Percentiles rank a stretch among this genome's conserved stretches.
phyloP scores from a whole-genome alignment of 257 asterid genomes.

The Primulina huaijiensis region DNA sequence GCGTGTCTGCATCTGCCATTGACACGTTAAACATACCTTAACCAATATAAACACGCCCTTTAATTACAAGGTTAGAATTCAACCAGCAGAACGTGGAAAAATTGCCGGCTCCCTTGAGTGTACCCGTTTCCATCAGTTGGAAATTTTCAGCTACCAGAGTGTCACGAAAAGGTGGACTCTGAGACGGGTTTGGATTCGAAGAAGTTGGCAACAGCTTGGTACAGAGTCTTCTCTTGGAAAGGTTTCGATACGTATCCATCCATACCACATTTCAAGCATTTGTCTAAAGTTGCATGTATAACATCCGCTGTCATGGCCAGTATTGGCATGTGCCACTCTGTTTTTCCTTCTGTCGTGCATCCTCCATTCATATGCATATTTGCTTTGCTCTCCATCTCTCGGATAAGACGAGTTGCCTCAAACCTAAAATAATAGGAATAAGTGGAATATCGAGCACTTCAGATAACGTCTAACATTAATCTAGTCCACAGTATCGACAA shows the following conservation, averaged over 20 bases:
- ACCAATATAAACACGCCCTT: neutral
- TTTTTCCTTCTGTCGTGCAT: slow-evolving; percentile 20
- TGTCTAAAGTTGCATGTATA: slow-evolving; percentile 72
- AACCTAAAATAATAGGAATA: slow-evolving; percentile 44
- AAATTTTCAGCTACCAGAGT: neutral
- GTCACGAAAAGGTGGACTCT: slow-evolving; percentile 12
- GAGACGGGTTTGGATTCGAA: slow-evolving; percentile 42
- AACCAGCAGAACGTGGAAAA: slow-evolving; percentile 43
- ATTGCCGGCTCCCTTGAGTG: slow-evolving; percentile 25
- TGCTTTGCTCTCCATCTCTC: slow-evolving; percentile 65
- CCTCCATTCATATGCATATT: slow-evolving; percentile 36
- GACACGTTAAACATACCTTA: neutral
- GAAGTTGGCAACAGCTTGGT: slow-evolving; percentile 76
- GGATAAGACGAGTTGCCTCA: slow-evolving; percentile 72
- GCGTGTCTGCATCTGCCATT: neutral
- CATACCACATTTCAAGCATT: slow-evolving; percentile 74
- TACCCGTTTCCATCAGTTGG: neutral
- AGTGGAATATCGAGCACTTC: neutral
- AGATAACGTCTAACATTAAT: neutral
- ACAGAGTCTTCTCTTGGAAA: slow-evolving; percentile 76
- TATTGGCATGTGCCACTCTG: slow-evolving; percentile 70
- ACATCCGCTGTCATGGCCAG: slow-evolving; percentile 96
- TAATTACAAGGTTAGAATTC: slow-evolving; percentile 9
- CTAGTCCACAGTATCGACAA: neutral
- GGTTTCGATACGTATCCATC: slow-evolving; percentile 93